phyloP scores from a whole-genome alignment of 140 eudicot genomes.

The Ambrosia hybrid region DNA sequence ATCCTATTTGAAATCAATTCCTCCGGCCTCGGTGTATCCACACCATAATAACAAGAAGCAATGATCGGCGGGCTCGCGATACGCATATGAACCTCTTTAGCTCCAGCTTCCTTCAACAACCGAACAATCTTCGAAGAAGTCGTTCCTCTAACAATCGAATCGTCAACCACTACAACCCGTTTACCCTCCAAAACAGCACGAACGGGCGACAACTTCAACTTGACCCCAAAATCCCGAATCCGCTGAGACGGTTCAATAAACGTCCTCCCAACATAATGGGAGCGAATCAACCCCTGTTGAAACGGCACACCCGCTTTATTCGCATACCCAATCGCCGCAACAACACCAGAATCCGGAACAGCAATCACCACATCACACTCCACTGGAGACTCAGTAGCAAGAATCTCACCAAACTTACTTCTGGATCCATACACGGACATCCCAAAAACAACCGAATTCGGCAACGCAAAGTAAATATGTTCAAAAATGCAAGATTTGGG shows the following conservation, averaged over 20 bases:
- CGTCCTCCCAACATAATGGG: slow-evolving; percentile 93
- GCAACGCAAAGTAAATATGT: slow-evolving; percentile 59
- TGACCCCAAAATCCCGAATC: slow-evolving; percentile 92
- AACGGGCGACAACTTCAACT: slow-evolving; percentile 84
- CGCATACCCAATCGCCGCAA: slow-evolving; percentile 93
- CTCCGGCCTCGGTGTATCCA: slow-evolving; percentile 83
- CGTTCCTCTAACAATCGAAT: slow-evolving; percentile 88
- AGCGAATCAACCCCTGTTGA: slow-evolving; percentile 88
- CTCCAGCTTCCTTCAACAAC: slow-evolving; percentile 82
- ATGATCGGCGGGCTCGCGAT: slow-evolving; percentile 93
- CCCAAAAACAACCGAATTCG: slow-evolving; percentile 52
- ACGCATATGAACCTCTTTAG: slow-evolving; percentile 93
- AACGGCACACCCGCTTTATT: slow-evolving; percentile 81
- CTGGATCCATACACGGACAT: slow-evolving; percentile 80
- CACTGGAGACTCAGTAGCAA: slow-evolving; percentile 71
- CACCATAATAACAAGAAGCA: slow-evolving; percentile 92
- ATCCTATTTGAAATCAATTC: slow-evolving; percentile 86
- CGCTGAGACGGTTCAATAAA: slow-evolving; percentile 94
- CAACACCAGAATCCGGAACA: slow-evolving; percentile 97
- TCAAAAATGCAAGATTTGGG: slow-evolving; percentile 84
- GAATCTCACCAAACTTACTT: slow-evolving; percentile 65
- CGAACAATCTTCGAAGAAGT: slow-evolving; percentile 88
- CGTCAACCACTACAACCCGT: slow-evolving; percentile 94
- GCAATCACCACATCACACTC: slow-evolving; percentile 97
- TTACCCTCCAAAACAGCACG: slow-evolving; percentile 87